Base-by-base conservation (phyloP, 73 alveolate genomes). In the Blepharisma stoltei region DNA sequence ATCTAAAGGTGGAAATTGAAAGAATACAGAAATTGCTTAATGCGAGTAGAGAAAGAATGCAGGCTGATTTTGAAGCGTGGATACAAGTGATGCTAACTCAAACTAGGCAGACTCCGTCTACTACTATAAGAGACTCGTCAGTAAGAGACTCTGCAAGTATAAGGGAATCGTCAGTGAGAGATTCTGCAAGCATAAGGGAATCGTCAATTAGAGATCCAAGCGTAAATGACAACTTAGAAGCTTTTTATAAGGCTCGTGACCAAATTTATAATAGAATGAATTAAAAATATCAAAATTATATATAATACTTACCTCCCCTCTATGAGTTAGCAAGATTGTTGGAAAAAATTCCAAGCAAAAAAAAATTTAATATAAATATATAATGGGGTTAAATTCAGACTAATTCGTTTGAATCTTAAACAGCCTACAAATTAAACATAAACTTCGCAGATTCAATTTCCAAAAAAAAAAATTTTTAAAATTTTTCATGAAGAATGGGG, bases 1-100 rank as follows among this genome's bases (percentile, higher is more conserved):
- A 80, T 43, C 21, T 92, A 27, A 92, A 92, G 73, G 81, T 87
- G 6, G 98, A 92, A 78, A 90, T 92, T n/a, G 98, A 92, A 65
- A 78, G 96, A 45, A 83, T 92, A 44, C 71, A 85, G 54, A 71
- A 84, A 14, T 54, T 82, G 55, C 68, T 90, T 23, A 90, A 92
- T 46, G 60, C 84, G 46, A 71, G 80, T 32, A 73, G 93, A 70
- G 86, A 86, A 70, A 84, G 80, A 52, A 70, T 92, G 90, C 86
- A 92, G 70, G 70, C 76, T 55, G 98, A 92, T 66, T 92, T 92
- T 90, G 95, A 92, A 67, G 78, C 67, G 46, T 92, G 98, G 96
- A 67, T 90, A 32, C 78, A 82, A 38, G 93, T 88, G 48, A 91
- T 91, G 97, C 54, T 84, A 69, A 71, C 88, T n/a, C 70, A 90